Base-by-base conservation (phyloP, 768 basidiomycete genomes). In the Tylopilus rubrobrunneus region DNA sequence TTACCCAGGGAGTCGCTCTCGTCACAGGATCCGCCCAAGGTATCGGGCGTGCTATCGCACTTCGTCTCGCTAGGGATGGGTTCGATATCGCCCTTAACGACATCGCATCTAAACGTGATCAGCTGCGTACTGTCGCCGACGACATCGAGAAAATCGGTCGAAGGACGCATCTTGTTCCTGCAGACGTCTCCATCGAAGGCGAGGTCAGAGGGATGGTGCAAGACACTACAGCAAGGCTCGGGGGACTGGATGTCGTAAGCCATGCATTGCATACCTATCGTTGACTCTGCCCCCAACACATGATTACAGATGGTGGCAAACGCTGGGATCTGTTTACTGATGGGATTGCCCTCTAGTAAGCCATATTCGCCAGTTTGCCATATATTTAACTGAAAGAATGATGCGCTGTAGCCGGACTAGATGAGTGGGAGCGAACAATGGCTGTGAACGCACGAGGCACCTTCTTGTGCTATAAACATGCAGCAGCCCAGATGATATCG, bases 391-490 rank as follows among this genome's bases (percentile, higher is more conserved):
- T 43, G 27, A 56, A 10, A 23, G 7, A 5, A 29, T 44, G 28
- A 6, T 42, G 12, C 6, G 48, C n/a, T 45, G 6, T 33, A 71
- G 79, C 71, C 5, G 61, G 64, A 4, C 44, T 69, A 1, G 67
- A 74, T 9, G 66, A 73, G 0, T 77, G 70, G 73, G 74, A 83
- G 61, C 67, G 61, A 61, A 39, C 69, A 7, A 68, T 78, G 55
- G 69, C 74, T 5, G 69, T 85, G 59, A 86, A 87, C 59, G 72
- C 77, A 55, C 76, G 79, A 49, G 84, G 83, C 36, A 69, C 76
- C 2, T 84, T 81, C 69, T 74, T 81, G 55, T 85, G 81, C 62
- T 86, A 85, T 43, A 82, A 85, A 49, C 74, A 84, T 54, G 86
- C 84, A 2, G 84, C 81, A 17, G 71, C 70, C 48, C 78, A 81